These are phyloP conservation scores for Perkinsus marinus DNA, from an alignment of 169 alveolate species.

Conservation along the genomic window DNA sequence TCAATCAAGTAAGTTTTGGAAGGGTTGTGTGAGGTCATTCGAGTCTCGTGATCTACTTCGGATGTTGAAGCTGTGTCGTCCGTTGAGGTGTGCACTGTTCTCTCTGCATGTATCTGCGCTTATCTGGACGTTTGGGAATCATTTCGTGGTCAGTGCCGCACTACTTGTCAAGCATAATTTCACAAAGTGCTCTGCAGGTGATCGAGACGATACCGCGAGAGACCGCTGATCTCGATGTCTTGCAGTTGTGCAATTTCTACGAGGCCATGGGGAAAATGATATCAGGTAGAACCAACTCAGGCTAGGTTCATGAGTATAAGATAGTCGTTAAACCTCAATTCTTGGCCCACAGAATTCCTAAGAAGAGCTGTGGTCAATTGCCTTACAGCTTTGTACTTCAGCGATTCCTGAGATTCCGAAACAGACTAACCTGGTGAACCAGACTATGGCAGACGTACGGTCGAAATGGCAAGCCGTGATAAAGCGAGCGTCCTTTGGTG, in stretches of 20 bases:
- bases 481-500: background rate
- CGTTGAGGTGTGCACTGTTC: too few species aligned
- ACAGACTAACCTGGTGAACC: background rate
- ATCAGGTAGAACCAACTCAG: background rate
- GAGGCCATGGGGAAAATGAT: background rate
- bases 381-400: background rate
- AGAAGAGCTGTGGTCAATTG: too few species aligned
- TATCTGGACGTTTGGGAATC: too few species aligned
- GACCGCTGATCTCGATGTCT: background rate
- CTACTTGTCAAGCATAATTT: too few species aligned
- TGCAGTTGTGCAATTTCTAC: background rate
- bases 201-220: background rate
- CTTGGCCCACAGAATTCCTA: too few species aligned
- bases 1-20: slow-evolving; percentile 29
- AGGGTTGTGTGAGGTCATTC: slow-evolving; percentile 4
- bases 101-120: too few species aligned
- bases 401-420: background rate
- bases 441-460: background rate
- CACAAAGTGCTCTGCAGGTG: background rate
- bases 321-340: too few species aligned
- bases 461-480: background rate
- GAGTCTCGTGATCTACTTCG: background rate
- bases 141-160: too few species aligned
- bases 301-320: too few species aligned
- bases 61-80: too few species aligned